These are phyloP conservation scores for Neofusicoccum kwambonambiense DNA, from an alignment of 2,329 filamentous ascomycete species.

Conservation along the genomic window DNA sequence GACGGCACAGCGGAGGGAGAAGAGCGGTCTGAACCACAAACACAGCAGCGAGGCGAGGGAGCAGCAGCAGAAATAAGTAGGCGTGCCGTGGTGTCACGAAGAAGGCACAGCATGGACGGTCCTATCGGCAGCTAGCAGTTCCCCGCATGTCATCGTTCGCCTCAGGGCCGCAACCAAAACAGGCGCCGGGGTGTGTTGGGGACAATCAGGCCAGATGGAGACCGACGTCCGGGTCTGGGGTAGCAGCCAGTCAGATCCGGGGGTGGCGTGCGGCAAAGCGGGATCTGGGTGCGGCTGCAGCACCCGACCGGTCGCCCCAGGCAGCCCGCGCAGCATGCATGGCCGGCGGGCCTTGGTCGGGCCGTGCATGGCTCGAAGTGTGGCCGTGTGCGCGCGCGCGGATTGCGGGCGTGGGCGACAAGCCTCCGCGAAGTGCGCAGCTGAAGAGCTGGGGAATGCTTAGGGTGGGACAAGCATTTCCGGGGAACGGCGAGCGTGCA, in stretches of 20 bases:
- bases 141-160: conserved; percentile 5
- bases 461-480: conserved; percentile 1
- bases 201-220: neutral
- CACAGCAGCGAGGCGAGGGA: neutral
- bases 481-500: neutral
- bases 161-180: conserved; percentile 5
- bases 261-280: conserved; percentile 11
- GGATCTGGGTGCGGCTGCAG: neutral
- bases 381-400: neutral
- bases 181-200: neutral
- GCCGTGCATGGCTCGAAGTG: neutral
- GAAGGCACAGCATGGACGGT: neutral
- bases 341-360: neutral
- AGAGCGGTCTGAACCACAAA: neutral
- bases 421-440: neutral
- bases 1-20: neutral
- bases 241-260: conserved; percentile 6
- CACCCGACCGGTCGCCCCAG: neutral
- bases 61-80: neutral
- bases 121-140: neutral
- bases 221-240: neutral
- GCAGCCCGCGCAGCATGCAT: neutral
- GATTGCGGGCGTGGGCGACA: neutral
- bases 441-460: neutral
- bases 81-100: neutral